Base-by-base conservation (phyloP, 2,329 filamentous ascomycete species). In the Colletotrichum agaves region DNA sequence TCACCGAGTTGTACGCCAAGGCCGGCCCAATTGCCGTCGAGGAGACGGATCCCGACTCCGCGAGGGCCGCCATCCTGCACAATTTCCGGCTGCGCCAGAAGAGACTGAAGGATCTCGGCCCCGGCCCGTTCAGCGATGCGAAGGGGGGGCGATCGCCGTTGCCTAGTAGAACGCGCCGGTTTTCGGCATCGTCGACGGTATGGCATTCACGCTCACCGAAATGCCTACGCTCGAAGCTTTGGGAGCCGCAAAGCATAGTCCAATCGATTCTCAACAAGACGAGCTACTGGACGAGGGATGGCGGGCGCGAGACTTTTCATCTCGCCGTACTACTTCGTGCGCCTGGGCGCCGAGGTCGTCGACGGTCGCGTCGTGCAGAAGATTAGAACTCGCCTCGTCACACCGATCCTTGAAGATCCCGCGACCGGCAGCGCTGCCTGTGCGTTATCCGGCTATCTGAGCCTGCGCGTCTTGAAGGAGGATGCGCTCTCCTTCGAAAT, bases 201-300 rank as follows among this genome's bases (percentile, higher is more conserved):
- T 94, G 89, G 87, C 87, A 1, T 94, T 93, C 76, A 78, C 88
- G n/a, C 84, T 93, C 35, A 81, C 91, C 13, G 80, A 87, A 71
- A 81, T 96, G 21, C 81, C 86, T 0, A 84, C 83, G 61, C 77
- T 93, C 10, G 87, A 88, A 33, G 83, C 85, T 7, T 81, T 95
- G 17, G 83, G 79, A 5, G 72, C 77, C 12, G 79, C 82, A 3
- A 71, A 77, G 33, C 71, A 72, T 3, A 73, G 75, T 37, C 71
- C 73, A 33, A 74, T 80, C 12, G 73, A 81, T 46, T 76, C 83
- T 71, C 72, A 69, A 10, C 52, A 72, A 0, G 63, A 72, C 2
- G 73, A 73, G 19, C 73, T 87, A 13, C 75, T 85, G n/a, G 86
- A 88, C 69, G 75, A 81, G n/a, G 85, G 80, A 2, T 91, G 88